Base-by-base conservation (phyloP, 2,329 filamentous ascomycete species). In the Neopestalotiopsis clavispora region DNA sequence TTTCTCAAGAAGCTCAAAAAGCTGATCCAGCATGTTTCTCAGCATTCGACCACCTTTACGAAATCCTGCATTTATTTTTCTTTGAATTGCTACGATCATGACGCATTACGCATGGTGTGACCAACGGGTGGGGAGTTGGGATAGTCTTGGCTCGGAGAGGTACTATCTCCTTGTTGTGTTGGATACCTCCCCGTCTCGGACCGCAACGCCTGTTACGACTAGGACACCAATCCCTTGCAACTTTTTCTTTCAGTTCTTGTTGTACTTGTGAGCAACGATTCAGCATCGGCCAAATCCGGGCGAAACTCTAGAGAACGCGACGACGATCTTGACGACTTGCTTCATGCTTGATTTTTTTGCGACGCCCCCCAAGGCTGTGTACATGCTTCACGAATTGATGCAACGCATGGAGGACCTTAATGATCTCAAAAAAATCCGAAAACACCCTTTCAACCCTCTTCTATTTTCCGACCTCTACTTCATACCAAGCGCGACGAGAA, bases 251-350 rank as follows among this genome's bases (percentile, higher is more conserved):
- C 71, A 70, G 66, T 77, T 79, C 20, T 61, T 82, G 80, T 82
- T 62, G 59, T 62, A 62, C 81, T 78, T 79, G 74, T 75, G 75
- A 74, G 76, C 75, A 75, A 77, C 73, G 72, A 75, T 71, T 75
- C 71, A 78, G 75, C 75, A 74, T 80, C 74, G 74, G 74, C 76
- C 77, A 75, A 74, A 12, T 32, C 75, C 79, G 75, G 69, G 70
- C 71, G 74, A 67, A 59, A 66, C 68, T 68, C 71, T 66, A 69
- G 68, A 77, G 77, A 77, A 80, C 74, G 78, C 75, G 75, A 79
- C 78, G 76, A 82, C 77, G 78, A 82, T 78, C 74, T 76, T 80
- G 79, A 82, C 75, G 80, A 81, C 77, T 78, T 75, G 56, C 75
- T 75, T 77, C 75, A 77, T 75, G 73, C 69, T 71, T 78, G 76